Base-by-base conservation (phyloP, 257 asterid species). In the Haberlea rhodopensis region DNA sequence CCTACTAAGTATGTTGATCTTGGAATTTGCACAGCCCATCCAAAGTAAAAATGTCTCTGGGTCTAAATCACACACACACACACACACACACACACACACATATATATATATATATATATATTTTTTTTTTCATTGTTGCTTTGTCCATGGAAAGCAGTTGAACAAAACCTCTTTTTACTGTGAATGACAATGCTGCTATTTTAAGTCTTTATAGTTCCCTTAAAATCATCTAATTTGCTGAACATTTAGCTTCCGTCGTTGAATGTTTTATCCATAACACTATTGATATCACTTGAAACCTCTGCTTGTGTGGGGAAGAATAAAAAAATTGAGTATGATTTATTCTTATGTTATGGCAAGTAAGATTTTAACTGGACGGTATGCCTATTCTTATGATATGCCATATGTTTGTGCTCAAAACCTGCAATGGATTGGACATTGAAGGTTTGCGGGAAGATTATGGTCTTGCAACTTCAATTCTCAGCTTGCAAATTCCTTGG, bases 391-490 rank as follows among this genome's bases (percentile, higher is more conserved):
- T 67, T 21, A 34, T 24, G 19, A 52, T 60, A 52, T n/a, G n/a
- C 22, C 60, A 59, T 40, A 69, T 62, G 63, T 57, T 27, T 67
- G 73, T 31, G 59, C 32, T 68, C 62, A 40, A 25, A 62, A 63
- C 56, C 57, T 16, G 28, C 31, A 27, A 31, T 65, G 60, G 59
- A 49, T 65, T 32, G 59, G 59, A 69, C 27, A 54, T 76, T 73
- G 72, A 80, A 92, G 99, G 88, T 90, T 89, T 81, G 71, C 91
- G 5, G 95, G 91, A 78, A 81, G 86, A 60, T 76, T 94, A 64
- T 94, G 99, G 99, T 84, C 76, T 66, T 94, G 97, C 88, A 94
- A 94, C 81, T 94, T 94, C 82, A 84, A 72, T 72, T 89, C 96
- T 75, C 99, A 94, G 87, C 87, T 88, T 72, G 99, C 97, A 48